Evolutionary conservation across 1,139 yeast genomes (phyloP).

Genomic region (Yamadazyma oceani): DNA sequence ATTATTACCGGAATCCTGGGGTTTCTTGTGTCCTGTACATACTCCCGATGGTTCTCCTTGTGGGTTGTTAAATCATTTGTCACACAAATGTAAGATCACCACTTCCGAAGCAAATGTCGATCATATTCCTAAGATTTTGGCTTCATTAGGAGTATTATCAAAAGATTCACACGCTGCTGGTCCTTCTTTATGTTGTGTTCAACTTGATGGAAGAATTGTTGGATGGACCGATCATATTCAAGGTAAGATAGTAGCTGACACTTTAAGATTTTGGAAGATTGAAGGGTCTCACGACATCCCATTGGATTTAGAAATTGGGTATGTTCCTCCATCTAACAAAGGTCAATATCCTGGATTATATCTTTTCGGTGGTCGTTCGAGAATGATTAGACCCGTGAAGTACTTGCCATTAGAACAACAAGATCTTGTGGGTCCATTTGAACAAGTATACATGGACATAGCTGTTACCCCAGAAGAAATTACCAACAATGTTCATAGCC

Average conservation of each 20-base stretch:
- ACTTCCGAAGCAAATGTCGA: constrained; percentile 78
- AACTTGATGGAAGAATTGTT: constrained; percentile 85
- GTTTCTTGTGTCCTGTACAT: constrained; percentile 97
- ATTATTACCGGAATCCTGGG: constrained; percentile 97
- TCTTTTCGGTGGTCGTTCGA: constrained; percentile 85
- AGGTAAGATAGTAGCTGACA: constrained; percentile 84
- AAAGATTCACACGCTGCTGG: constrained; percentile 83
- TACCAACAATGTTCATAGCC: constrained; percentile 76
- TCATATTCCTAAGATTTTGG: constrained; percentile 62
- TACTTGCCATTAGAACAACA: constrained; percentile 80
- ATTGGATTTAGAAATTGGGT: constrained; percentile 84
- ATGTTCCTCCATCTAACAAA: constrained; percentile 88
- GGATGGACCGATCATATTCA: constrained; percentile 95
- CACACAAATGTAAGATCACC: constrained; percentile 89
- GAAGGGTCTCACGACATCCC: constrained; percentile 78
- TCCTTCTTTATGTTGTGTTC: constrained; percentile 84
- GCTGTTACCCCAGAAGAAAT: constrained; percentile 96
- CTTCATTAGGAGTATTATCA: constrained; percentile 79
- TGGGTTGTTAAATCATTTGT: constrained; percentile 94
- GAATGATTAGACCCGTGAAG: constrained; percentile 96
- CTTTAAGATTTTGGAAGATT: constrained; percentile 91
- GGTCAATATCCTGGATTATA: constrained; percentile 98
- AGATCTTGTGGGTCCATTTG: constrained; percentile 95
- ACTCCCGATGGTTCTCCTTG: constrained; percentile 99
- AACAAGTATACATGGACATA: constrained; percentile 94